phyloP scores from a whole-genome alignment of 306 rosid genomes.

The Rubus idaeus region DNA sequence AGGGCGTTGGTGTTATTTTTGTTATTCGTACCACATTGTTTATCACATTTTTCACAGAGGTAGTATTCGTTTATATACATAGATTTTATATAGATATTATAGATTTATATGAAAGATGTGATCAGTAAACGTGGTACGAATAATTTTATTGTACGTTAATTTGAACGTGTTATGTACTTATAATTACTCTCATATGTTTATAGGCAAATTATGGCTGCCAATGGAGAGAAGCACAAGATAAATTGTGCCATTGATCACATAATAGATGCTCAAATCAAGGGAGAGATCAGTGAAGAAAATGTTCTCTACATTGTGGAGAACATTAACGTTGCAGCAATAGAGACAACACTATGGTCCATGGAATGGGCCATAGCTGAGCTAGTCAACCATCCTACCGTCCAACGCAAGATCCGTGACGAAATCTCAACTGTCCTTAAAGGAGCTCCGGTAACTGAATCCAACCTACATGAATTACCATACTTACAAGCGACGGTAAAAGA shows the following conservation, averaged over 20 bases:
- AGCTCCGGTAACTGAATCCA: constrained; percentile 56
- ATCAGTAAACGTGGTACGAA: not conserved
- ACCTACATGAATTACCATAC: constrained; percentile 59
- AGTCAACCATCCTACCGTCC: constrained; percentile 65
- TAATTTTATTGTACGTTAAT: not conserved
- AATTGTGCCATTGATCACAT: constrained; percentile 85
- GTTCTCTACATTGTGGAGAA: constrained; percentile 84
- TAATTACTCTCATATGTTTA: not conserved
- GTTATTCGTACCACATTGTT: not conserved
- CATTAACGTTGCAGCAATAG: constrained; percentile 77
- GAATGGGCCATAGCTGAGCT: constrained; percentile 91
- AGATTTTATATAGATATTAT: not conserved
- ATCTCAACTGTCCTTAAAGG: constrained; percentile 56
- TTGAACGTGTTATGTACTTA: not conserved
- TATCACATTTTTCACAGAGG: not conserved
- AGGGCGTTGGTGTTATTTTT: too few relatives aligned
- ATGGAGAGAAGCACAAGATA: constrained; percentile 63
- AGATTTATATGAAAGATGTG: not conserved
- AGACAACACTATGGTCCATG: constrained; percentile 87
- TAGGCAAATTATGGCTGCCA: constrained; percentile 66
- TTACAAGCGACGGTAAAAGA: constrained; percentile 79
- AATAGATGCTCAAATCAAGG: constrained; percentile 71
- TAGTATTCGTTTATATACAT: not conserved
- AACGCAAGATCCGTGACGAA: constrained; percentile 61
- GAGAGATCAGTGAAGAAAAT: constrained; percentile 76